phyloP scores from a whole-genome alignment of 345 rosid species.

The Acer negundo region DNA sequence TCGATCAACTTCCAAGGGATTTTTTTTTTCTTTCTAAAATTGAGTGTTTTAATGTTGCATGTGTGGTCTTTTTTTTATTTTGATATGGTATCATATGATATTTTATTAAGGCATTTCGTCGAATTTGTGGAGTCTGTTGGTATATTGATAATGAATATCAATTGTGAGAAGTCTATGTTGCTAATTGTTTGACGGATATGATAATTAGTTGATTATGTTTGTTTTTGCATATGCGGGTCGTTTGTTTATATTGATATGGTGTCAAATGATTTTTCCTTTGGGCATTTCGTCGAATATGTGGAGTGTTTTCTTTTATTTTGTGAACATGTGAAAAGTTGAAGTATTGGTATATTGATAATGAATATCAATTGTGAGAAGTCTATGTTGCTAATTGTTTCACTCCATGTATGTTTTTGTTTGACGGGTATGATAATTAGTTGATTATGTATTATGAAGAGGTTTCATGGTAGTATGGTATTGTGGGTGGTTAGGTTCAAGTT shows the following conservation, averaged over 20 bases:
- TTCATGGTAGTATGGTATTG: background rate
- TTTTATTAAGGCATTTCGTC: slow-evolving; percentile 21
- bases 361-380: background rate
- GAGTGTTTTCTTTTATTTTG: background rate
- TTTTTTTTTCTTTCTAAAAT: background rate
- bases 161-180: background rate
- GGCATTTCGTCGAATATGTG: slow-evolving; percentile 22
- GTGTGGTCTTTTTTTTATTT: no score
- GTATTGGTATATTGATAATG: background rate
- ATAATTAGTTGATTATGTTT: background rate
- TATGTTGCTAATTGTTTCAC: background rate
- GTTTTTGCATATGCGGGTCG: no score
- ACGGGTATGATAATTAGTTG: background rate
- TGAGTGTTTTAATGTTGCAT: background rate
- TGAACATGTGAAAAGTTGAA: background rate
- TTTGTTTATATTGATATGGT: no score
- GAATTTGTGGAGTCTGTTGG: slow-evolving; percentile 7
- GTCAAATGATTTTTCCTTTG: background rate
- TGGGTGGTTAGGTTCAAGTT: background rate
- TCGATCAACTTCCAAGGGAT: background rate
- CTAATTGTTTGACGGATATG: background rate
- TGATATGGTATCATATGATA: background rate
- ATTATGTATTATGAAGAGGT: background rate
- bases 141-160: background rate
- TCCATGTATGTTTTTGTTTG: background rate